phyloP scores from a whole-genome alignment of 768 basidiomycete genomes.

The Boletus huronensis region DNA sequence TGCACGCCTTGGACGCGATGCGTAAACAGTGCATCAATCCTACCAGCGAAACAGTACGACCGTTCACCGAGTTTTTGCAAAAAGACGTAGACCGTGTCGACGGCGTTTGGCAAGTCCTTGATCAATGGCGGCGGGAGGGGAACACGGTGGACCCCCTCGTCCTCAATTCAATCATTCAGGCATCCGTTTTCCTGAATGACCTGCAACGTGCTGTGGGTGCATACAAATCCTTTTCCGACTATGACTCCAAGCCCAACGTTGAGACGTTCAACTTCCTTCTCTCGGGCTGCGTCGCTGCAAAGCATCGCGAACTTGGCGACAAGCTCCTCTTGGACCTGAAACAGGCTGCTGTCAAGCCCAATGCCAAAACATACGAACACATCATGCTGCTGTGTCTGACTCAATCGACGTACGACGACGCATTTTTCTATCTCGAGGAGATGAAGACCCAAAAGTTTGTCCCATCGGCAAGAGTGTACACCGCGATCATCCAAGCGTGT shows the following conservation, averaged over 20 bases:
- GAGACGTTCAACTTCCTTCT: conserved; percentile 71
- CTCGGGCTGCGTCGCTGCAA: conserved; percentile 54
- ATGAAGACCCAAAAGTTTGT: conserved; percentile 64
- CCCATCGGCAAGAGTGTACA: conserved; percentile 58
- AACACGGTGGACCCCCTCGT: conserved; percentile 52
- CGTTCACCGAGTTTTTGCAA: conserved; percentile 50
- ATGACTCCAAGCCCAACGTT: conserved; percentile 53
- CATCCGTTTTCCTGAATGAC: conserved; percentile 57
- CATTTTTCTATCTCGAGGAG: conserved; percentile 85
- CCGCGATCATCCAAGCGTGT: conserved; percentile 57
- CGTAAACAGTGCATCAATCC: conserved; percentile 50
- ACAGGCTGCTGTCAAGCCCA: conserved; percentile 48
- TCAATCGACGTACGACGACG: conserved; percentile 74
- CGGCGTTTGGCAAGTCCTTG: conserved; percentile 58
- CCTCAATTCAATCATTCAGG: conserved; percentile 66
- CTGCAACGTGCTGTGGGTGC: conserved; percentile 73
- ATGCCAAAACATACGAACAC: conserved; percentile 60
- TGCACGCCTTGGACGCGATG: conserved; percentile 59
- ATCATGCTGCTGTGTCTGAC: conserved; percentile 70
- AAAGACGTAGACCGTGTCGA: conserved; percentile 55
- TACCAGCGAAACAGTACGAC: conserved; percentile 46
- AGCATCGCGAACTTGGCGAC: conserved; percentile 66
- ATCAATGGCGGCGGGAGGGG: conserved; percentile 53
- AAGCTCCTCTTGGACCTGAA: conserved; percentile 66
- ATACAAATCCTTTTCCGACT: conserved; percentile 61